Evolutionary conservation across 2,329 filamentous ascomycete species (phyloP).

Genomic region (Phaeoacremonium minimum): DNA sequence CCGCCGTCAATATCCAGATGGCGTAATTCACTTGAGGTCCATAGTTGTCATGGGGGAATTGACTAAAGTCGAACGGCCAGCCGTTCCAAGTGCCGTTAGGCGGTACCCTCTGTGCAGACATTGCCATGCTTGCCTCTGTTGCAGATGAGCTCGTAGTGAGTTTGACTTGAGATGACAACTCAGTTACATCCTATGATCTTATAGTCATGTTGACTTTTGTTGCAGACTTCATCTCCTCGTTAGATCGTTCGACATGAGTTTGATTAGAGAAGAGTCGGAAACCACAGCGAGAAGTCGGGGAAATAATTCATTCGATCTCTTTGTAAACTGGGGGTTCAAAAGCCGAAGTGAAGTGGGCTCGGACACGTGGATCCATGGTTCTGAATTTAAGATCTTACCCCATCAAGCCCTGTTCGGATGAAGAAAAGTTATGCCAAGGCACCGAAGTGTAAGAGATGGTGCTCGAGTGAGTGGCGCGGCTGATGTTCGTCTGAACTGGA

Average conservation of each 20-base stretch:
- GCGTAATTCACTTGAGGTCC: slow-evolving; percentile 9
- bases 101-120: background rate
- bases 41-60: slow-evolving; percentile 1
- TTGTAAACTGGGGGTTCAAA: background rate
- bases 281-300: background rate
- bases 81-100: background rate
- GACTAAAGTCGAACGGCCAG: slow-evolving; percentile 2
- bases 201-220: no score
- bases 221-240: no score
- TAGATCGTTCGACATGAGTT: background rate
- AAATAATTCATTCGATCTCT: background rate
- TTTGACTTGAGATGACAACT: no score
- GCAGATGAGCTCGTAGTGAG: background rate
- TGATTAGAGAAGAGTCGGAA: background rate
- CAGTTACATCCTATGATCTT: no score
- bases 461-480: background rate
- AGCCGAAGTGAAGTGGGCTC: background rate
- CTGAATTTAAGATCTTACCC: background rate
- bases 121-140: background rate
- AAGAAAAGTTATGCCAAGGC: background rate
- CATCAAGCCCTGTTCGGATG: background rate
- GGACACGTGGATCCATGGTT: background rate
- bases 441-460: background rate
- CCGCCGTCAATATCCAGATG: slow-evolving; percentile 12
- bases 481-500: background rate